Percentiles rank a stretch among this genome's conserved stretches.
Evolutionary conservation across 306 rosid genomes (phyloP).

Genomic region (Pachyrhizus erosus): DNA sequence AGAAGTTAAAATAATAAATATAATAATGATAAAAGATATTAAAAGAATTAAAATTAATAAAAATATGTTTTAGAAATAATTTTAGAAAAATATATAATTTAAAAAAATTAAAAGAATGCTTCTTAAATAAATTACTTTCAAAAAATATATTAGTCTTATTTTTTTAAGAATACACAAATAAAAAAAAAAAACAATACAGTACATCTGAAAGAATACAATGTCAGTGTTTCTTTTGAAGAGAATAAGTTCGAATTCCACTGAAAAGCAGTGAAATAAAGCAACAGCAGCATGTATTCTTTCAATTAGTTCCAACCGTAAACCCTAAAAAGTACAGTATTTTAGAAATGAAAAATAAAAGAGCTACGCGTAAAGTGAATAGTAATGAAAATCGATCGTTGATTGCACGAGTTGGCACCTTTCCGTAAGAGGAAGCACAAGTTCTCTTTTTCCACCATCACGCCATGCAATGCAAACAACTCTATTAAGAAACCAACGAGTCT

Average conservation of each 20-base stretch:
- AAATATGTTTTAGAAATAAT: too few species aligned
- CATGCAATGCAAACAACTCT: constrained; percentile 38
- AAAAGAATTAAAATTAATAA: too few species aligned
- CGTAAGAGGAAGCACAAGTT: not conserved
- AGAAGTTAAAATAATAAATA: too few species aligned
- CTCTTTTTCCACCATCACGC: not conserved
- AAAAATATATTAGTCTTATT: not conserved
- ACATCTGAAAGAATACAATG: not conserved
- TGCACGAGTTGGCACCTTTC: not conserved
- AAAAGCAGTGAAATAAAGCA: not conserved
- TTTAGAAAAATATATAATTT: too few species aligned
- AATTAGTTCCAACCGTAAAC: not conserved
- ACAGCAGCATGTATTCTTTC: not conserved
- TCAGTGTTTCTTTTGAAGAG: not conserved
- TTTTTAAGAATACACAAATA: not conserved
- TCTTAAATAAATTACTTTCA: not conserved
- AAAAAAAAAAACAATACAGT: not conserved
- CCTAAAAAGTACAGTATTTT: too few species aligned
- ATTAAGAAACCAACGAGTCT: constrained; percentile 16
- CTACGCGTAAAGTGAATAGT: not conserved
- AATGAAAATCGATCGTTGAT: not conserved
- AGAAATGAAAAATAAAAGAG: not conserved
- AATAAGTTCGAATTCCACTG: not conserved
- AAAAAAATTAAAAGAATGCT: too few species aligned
- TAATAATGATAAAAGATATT: too few species aligned